Evolutionary conservation across 1,284 basidiomycete genomes (phyloP).

Genomic region (Leccinum solheimii): DNA sequence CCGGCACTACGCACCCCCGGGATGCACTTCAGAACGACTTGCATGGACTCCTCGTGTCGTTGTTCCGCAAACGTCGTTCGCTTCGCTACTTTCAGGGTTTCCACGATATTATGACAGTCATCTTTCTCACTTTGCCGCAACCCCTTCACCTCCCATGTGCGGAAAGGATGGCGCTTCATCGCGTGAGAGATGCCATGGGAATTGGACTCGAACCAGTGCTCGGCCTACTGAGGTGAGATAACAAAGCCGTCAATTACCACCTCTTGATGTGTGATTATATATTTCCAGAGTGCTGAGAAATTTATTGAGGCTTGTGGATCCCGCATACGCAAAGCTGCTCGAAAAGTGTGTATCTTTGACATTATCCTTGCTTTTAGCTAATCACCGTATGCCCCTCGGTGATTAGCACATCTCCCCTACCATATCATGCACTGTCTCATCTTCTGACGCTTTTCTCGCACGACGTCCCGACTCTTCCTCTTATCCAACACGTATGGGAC

Average conservation of each 20-base stretch:
- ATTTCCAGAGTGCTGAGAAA: slow-evolving; percentile 63
- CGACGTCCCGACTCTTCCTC: slow-evolving; percentile 79
- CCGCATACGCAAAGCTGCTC: slow-evolving; percentile 65
- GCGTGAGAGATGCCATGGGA: slow-evolving; percentile 90
- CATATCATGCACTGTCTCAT: slow-evolving; percentile 88
- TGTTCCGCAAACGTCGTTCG: slow-evolving; percentile 72
- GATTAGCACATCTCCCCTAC: slow-evolving; percentile 60
- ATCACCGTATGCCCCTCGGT: slow-evolving; percentile 3
- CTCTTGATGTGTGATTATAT: not conserved
- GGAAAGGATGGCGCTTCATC: slow-evolving; percentile 77
- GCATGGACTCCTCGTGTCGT: slow-evolving; percentile 69
- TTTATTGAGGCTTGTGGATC: slow-evolving; percentile 69
- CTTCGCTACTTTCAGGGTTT: slow-evolving; percentile 94
- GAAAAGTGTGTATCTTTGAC: slow-evolving; percentile 53
- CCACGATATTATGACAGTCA: slow-evolving; percentile 88
- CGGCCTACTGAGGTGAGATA: slow-evolving; percentile 68
- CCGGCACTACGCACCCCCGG: slow-evolving; percentile 20
- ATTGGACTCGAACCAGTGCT: slow-evolving; percentile 80
- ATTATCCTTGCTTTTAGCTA: slow-evolving; percentile 1
- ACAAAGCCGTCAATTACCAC: not conserved
- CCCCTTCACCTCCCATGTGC: slow-evolving; percentile 57
- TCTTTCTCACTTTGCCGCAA: slow-evolving; percentile 77
- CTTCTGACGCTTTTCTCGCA: slow-evolving; percentile 90
- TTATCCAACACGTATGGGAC: slow-evolving; percentile 89
- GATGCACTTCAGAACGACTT: slow-evolving; percentile 65